phyloP scores from a whole-genome alignment of 768 basidiomycete species.

The Boletus speciosus region DNA sequence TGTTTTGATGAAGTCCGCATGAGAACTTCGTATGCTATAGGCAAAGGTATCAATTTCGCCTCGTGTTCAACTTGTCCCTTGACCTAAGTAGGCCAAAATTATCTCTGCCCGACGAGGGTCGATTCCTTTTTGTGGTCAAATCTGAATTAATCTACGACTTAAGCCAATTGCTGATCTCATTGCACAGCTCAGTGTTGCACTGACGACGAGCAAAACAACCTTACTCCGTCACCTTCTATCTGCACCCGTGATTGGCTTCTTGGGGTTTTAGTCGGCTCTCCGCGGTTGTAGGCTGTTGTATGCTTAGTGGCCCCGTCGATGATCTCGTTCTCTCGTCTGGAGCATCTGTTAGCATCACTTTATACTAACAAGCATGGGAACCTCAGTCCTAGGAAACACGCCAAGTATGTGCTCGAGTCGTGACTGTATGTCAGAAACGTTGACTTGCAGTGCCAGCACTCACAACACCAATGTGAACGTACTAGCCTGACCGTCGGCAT shows the following conservation, averaged over 20 bases:
- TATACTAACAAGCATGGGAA: constrained; percentile 7
- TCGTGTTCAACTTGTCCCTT: constrained; percentile 16
- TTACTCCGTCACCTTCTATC: constrained; percentile 9
- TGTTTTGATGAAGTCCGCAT: constrained; percentile 14
- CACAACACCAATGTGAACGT: neutral
- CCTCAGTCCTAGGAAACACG: neutral
- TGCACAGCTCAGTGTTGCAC: constrained; percentile 6
- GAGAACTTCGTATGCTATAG: constrained; percentile 8
- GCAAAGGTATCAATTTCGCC: constrained; percentile 5
- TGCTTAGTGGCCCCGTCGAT: neutral
- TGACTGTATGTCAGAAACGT: neutral
- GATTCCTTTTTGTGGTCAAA: neutral
- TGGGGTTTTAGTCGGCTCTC: constrained; percentile 21
- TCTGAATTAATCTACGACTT: neutral
- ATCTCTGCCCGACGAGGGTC: neutral
- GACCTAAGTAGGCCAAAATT: constrained; percentile 6
- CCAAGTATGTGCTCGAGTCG: neutral
- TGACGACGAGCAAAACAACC: constrained; percentile 5
- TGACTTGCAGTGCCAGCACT: neutral
- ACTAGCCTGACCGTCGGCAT: too few relatives aligned
- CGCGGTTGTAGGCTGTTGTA: constrained; percentile 16
- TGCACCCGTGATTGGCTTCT: constrained; percentile 10
- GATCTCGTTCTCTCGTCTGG: constrained; percentile 4
- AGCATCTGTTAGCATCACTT: neutral
- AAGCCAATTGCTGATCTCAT: constrained; percentile 7